phyloP scores from a whole-genome alignment of 78 protist species.

The Dictyostelium brefeldianum region DNA sequence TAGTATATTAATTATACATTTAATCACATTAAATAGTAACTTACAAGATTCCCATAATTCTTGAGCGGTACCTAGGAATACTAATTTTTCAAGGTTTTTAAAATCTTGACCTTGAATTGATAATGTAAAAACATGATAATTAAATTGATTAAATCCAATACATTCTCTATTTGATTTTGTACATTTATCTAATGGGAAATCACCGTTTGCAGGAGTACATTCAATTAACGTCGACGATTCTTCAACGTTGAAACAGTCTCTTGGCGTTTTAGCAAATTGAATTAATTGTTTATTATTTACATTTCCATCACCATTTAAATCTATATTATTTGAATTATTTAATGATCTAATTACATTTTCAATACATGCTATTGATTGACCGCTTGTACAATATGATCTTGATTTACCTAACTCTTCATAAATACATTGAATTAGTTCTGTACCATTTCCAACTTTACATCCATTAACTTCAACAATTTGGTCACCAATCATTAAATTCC shows the following conservation, averaged over 20 bases:
- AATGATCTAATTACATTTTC: background rate
- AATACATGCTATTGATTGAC: conserved; percentile 8
- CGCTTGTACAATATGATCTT: conserved; percentile 37
- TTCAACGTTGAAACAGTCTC: conserved; percentile 30
- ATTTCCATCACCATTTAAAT: background rate
- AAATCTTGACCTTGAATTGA: background rate
- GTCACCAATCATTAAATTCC: conserved; percentile 1
- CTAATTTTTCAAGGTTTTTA: background rate
- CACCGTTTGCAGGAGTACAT: background rate
- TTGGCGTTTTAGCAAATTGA: background rate
- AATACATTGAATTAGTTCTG: conserved; percentile 24
- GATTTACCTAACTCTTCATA: background rate
- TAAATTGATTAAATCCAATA: background rate
- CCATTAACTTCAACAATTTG: conserved; percentile 23
- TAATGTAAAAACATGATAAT: background rate
- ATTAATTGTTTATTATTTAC: background rate
- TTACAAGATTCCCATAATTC: conserved; percentile 70
- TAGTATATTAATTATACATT: too few species aligned
- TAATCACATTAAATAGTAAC: background rate
- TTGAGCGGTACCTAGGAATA: conserved; percentile 66
- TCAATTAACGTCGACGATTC: background rate
- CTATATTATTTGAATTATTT: conserved; percentile 7
- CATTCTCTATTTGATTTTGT: background rate
- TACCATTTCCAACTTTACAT: conserved; percentile 17
- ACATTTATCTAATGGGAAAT: background rate